Evolutionary conservation across 75 land plant species (phyloP), one percentile per base, ranked within the genome.

Genomic region (Picea sitchensis): DNA sequence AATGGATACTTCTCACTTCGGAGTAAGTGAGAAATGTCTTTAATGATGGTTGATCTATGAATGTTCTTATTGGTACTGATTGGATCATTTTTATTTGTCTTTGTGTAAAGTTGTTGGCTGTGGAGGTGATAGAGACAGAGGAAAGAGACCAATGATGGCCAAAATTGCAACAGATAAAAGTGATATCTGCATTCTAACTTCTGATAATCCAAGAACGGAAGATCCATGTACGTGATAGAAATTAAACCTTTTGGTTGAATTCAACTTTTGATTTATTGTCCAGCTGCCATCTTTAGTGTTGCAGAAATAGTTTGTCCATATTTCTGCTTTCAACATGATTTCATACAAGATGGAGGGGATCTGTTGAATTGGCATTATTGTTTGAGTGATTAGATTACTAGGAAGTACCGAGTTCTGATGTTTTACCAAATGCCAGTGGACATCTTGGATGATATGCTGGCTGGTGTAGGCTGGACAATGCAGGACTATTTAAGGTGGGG

Each of bases 381-480:
- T 20, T 32, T 64, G 18, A 11, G 31, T 76, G 20, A 38, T 51
- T 51, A 51, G 56, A 51, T 51, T 51, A 9, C 11, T 51, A 51
- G 1, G 56, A 51, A 51, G 56, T 21, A 32, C 80, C 44, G 44
- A 20, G 20, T 71, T 71, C 51, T 44, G 74, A 71, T 71, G n/a
- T 14, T 71, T n/a, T 20, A 71, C 8, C 9, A 32, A 57, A 54
- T 76, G 64, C 31, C 79, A 85, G 99, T 96, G 91, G 98, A 96
- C 81, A 92, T 96, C 65, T 84, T 96, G 83, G 99, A 96, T 74
- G 99, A 96, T 63, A 96, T 96, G 99, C 72, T 96, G 87, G 95
- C 95, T 77, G 99, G 99, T 54, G 86, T 96, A 56, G 99, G 99
- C 15, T 94, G 93, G 99, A 93, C 92, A 17, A 94, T 96, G 95